Percentiles rank a stretch among this genome's conserved stretches.
These are phyloP conservation scores for Lichtheimia ramosa DNA, from an alignment of 371 early-diverging fungal genomes.

Conservation along the genomic window DNA sequence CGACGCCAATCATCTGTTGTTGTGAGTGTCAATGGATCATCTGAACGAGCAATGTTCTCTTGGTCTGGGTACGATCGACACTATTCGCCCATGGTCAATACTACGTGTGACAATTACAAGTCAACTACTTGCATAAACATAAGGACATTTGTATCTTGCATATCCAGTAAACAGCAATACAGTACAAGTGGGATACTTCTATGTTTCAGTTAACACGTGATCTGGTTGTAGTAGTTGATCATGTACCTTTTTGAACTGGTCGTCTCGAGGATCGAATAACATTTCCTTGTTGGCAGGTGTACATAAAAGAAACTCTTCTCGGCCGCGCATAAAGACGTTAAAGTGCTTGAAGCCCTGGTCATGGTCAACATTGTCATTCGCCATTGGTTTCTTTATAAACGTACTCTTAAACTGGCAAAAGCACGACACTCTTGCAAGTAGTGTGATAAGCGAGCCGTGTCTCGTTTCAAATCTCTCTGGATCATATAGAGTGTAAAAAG, in stretches of 20 bases:
- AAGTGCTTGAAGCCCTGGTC: conserved; percentile 74
- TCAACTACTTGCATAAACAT: conserved; percentile 67
- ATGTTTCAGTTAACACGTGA: conserved; percentile 13
- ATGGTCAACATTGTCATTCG: background rate
- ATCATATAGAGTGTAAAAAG: background rate
- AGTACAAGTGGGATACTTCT: conserved; percentile 26
- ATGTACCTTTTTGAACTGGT: conserved; percentile 49
- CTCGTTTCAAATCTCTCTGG: conserved; percentile 3
- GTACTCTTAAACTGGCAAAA: conserved; percentile 21
- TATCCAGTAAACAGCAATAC: conserved; percentile 79
- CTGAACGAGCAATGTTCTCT: background rate
- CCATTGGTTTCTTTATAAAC: background rate
- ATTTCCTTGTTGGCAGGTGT: conserved; percentile 21
- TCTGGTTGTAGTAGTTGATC: background rate
- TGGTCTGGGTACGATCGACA: conserved; percentile 1
- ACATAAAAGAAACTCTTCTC: conserved; percentile 72
- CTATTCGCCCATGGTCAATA: background rate
- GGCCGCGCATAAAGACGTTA: conserved; percentile 70
- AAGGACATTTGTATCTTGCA: conserved; percentile 76
- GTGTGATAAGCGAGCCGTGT: conserved; percentile 1
- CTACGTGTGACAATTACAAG: background rate
- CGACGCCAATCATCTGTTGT: conserved; percentile 10
- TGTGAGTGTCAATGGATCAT: background rate
- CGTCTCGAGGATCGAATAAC: conserved; percentile 45
- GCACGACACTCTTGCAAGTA: conserved; percentile 64